Conservation (phyloP, 306 rosid genomes). For the Inga laurina region DNA sequence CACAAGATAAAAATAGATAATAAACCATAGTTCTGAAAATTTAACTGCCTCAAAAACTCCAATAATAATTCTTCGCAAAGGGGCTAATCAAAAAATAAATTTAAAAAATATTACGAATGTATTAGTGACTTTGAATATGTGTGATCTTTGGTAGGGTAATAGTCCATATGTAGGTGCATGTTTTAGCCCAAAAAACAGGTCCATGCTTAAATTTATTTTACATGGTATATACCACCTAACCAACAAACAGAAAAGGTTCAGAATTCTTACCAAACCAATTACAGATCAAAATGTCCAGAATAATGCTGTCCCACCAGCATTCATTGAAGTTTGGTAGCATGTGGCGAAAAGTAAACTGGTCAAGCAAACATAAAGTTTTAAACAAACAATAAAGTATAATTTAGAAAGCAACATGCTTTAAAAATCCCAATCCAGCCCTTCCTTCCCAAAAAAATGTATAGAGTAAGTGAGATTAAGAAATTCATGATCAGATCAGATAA, state of each 20-base stretch:
- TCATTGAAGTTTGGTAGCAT: constrained; percentile 99
- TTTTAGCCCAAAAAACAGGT: not conserved
- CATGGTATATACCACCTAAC: constrained; percentile 4
- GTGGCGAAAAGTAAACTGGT: constrained; percentile 95
- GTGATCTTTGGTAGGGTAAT: not conserved
- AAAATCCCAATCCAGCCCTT: not conserved
- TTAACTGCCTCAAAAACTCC: not conserved
- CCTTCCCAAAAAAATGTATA: not conserved
- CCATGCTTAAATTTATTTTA: constrained; percentile 4
- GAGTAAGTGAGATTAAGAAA: not conserved
- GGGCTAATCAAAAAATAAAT: not conserved
- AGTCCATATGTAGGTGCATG: not conserved
- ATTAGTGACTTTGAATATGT: not conserved
- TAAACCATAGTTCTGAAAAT: not conserved
- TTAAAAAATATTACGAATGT: not conserved
- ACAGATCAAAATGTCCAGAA: constrained; percentile 92
- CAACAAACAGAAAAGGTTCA: not conserved
- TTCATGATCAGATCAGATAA: not conserved
- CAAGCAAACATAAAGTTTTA: constrained; percentile 25
- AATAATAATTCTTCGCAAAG: not conserved
- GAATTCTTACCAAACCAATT: constrained; percentile 93
- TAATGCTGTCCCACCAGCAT: constrained; percentile 99
- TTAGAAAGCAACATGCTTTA: not conserved
- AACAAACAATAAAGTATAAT: constrained; percentile 26
- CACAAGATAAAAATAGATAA: not conserved